Evolutionary conservation across 1,284 basidiomycete species (phyloP).

Genomic region (Melampsora larici-populina): DNA sequence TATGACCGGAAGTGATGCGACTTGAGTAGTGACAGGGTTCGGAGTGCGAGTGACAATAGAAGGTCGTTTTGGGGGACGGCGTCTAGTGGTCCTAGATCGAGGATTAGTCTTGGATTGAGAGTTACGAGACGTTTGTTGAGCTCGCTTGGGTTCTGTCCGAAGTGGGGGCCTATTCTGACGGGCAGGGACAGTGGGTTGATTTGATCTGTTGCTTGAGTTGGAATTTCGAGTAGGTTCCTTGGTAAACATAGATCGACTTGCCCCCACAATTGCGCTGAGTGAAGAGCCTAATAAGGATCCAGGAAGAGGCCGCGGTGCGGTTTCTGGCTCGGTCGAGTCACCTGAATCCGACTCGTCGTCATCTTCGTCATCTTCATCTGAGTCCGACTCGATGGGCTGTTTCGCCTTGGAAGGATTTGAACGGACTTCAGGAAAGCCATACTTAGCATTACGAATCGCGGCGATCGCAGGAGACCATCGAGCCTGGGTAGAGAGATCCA

Average conservation of each 20-base stretch:
- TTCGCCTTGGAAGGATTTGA: background rate
- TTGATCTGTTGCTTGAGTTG: constrained; percentile 1
- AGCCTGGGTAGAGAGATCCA: constrained; percentile 36
- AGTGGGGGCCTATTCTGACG: constrained; percentile 14
- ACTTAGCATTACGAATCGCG: constrained; percentile 42
- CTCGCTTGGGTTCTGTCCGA: background rate
- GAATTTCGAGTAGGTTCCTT: constrained; percentile 14
- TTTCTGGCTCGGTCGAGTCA: constrained; percentile 8
- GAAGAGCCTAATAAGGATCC: constrained; percentile 29
- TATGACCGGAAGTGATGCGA: background rate
- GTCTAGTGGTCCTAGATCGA: background rate
- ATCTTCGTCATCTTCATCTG: constrained; percentile 6
- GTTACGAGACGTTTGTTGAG: background rate
- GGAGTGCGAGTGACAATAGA: background rate
- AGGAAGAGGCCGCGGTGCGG: background rate
- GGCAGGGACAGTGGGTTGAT: background rate
- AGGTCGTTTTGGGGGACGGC: background rate
- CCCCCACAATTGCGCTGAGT: constrained; percentile 37
- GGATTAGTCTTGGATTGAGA: background rate
- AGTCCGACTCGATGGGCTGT: background rate
- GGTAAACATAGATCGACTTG: constrained; percentile 1
- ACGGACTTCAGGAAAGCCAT: constrained; percentile 16
- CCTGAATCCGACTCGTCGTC: constrained; percentile 8
- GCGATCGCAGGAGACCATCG: constrained; percentile 43
- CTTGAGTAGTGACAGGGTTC: background rate